Percentiles rank a stretch among this genome's conserved stretches.
Evolutionary conservation across 768 basidiomycete genomes (phyloP).

Genomic region (Porpolomopsis calyptriformis): DNA sequence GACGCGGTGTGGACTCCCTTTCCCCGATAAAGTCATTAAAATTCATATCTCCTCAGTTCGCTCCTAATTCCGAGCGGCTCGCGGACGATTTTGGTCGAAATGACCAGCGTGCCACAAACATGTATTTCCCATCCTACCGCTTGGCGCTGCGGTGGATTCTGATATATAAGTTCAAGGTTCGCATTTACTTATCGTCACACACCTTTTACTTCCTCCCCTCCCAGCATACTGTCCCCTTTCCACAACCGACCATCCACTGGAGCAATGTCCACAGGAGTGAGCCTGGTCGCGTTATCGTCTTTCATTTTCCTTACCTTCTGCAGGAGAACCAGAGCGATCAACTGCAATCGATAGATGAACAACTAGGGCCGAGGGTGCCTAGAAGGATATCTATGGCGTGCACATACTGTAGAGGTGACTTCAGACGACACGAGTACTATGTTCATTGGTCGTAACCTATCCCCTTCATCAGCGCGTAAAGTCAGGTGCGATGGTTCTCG

Average conservation of each 20-base stretch:
- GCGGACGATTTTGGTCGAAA: not conserved
- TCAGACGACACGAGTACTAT: not conserved
- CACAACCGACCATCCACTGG: not conserved
- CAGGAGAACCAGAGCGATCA: not conserved
- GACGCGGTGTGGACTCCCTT: slow-evolving; percentile 1
- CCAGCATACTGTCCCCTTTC: not conserved
- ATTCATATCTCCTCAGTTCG: slow-evolving; percentile 1
- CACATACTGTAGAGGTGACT: slow-evolving; percentile 56
- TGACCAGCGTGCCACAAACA: not conserved
- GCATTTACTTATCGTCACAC: not conserved
- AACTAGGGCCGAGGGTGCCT: slow-evolving; percentile 18
- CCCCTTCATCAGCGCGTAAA: slow-evolving; percentile 41
- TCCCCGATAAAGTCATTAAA: slow-evolving; percentile 8
- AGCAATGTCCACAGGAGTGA: not conserved
- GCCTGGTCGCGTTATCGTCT: no score
- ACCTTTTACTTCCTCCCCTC: not conserved
- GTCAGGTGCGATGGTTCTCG: slow-evolving; percentile 61
- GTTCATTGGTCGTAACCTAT: not conserved
- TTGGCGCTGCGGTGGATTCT: not conserved
- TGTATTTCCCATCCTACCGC: not conserved
- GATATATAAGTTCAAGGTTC: not conserved
- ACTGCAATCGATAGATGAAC: no score
- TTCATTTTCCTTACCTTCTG: not conserved
- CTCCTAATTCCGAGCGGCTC: not conserved
- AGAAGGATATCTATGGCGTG: slow-evolving; percentile 61